phyloP scores from a whole-genome alignment of 106 monocot genomes.

The Ottelia alismoides region DNA sequence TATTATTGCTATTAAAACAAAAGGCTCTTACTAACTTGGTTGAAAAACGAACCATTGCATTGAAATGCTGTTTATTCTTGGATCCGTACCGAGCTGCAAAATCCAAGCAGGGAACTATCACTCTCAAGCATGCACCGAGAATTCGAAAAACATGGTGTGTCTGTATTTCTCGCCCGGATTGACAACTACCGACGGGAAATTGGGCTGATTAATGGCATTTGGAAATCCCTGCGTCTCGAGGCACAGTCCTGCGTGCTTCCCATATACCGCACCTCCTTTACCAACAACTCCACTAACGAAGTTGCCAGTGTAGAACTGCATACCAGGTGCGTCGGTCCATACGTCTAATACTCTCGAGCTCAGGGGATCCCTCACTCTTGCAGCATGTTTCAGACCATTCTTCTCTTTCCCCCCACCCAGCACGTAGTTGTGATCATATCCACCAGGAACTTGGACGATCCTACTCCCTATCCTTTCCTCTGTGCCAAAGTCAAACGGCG shows the following conservation, averaged over 20 bases:
- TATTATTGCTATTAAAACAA: no score
- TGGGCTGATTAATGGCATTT: slow-evolving; percentile 42
- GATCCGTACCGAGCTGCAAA: no score
- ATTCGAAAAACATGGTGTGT: slow-evolving; percentile 50
- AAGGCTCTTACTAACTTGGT: no score
- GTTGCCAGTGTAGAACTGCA: slow-evolving; percentile 57
- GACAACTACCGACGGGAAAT: slow-evolving; percentile 42
- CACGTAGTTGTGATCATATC: slow-evolving; percentile 55
- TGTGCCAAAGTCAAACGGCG: slow-evolving; percentile 37
- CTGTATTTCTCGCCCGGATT: slow-evolving; percentile 38
- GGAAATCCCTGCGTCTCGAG: slow-evolving; percentile 65
- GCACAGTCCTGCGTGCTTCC: slow-evolving; percentile 47
- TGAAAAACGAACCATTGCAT: no score
- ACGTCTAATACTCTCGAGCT: slow-evolving; percentile 22
- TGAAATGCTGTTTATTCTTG: no score
- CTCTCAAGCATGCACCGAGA: slow-evolving; percentile 17
- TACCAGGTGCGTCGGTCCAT: slow-evolving; percentile 44
- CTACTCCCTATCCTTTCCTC: slow-evolving; percentile 35
- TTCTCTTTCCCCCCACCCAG: slow-evolving; percentile 21
- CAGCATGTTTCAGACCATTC: slow-evolving; percentile 34
- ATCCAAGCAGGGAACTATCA: no score
- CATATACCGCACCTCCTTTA: slow-evolving; percentile 35
- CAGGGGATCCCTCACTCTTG: slow-evolving; percentile 30
- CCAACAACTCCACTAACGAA: slow-evolving; percentile 31
- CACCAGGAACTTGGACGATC: slow-evolving; percentile 21